Conservation (phyloP, 176 grass and related monocot genomes). For the Carex pumila region DNA sequence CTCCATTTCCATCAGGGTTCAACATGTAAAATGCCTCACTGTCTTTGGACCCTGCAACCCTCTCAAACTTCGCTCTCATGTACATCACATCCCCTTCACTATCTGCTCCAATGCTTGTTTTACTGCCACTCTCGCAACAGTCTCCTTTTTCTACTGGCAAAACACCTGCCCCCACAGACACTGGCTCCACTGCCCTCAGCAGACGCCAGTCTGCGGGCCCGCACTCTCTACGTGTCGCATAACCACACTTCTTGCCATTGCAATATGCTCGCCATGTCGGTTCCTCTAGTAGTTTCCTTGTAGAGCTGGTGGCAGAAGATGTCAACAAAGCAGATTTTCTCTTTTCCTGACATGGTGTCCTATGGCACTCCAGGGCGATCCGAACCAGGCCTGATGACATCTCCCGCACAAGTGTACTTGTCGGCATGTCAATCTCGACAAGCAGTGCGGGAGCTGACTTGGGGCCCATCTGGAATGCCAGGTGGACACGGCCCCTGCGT, state of each 20-base stretch:
- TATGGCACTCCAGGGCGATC: slow-evolving; percentile 82
- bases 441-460: slow-evolving; percentile 63
- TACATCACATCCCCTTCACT: slow-evolving; percentile 75
- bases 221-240: slow-evolving; percentile 62
- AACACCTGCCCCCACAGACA: slow-evolving; percentile 76
- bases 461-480: slow-evolving; percentile 80
- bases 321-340: slow-evolving; percentile 24
- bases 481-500: slow-evolving; percentile 58
- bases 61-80: slow-evolving; percentile 84
- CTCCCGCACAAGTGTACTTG: slow-evolving; percentile 77
- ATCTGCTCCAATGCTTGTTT: not conserved
- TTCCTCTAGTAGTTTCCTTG: slow-evolving; percentile 47
- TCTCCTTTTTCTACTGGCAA: slow-evolving; percentile 38
- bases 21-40: slow-evolving; percentile 96
- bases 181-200: slow-evolving; percentile 54
- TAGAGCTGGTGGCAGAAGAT: slow-evolving; percentile 1
- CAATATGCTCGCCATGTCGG: slow-evolving; percentile 82
- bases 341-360: slow-evolving; percentile 25
- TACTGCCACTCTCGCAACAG: not conserved
- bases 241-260: slow-evolving; percentile 87
- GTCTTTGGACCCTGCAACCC: slow-evolving; percentile 74
- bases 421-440: slow-evolving; percentile 68
- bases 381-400: slow-evolving; percentile 92
- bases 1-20: slow-evolving; percentile 66
- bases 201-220: slow-evolving; percentile 67